Evolutionary conservation across 148 eudicot species (phyloP).

Genomic region (Fallopia convolvulus): DNA sequence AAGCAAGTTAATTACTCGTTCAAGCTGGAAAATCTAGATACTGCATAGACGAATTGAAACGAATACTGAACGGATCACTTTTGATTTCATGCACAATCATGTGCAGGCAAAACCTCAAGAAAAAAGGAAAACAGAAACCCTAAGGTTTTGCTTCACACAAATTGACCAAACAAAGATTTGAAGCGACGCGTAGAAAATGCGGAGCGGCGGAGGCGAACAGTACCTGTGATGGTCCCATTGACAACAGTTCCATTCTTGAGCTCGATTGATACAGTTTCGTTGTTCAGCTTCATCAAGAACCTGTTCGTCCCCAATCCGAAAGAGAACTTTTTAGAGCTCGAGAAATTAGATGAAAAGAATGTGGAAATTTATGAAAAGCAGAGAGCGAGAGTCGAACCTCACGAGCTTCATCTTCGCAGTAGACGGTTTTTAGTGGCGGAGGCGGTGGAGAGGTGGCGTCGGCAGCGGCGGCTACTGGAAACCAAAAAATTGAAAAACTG

Average conservation of each 20-base stretch:
- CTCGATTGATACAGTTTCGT: slow-evolving; percentile 74
- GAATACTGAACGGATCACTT: neutral
- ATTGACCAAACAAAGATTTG: neutral
- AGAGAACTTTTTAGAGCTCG: neutral
- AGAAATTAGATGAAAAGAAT: neutral
- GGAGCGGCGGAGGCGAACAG: neutral
- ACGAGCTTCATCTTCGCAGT: slow-evolving; percentile 11
- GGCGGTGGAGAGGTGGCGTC: neutral
- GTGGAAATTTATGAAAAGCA: neutral
- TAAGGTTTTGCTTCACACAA: neutral
- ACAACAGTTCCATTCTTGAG: slow-evolving; percentile 82
- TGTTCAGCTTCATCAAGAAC: slow-evolving; percentile 80
- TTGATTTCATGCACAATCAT: neutral
- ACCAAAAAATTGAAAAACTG: neutral
- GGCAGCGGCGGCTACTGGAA: neutral
- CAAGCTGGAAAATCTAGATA: neutral
- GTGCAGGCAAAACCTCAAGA: neutral
- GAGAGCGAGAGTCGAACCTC: neutral
- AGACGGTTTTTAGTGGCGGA: neutral
- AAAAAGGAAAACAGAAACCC: neutral
- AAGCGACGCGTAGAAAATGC: neutral
- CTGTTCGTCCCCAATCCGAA: slow-evolving; percentile 18
- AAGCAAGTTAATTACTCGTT: neutral
- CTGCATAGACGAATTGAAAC: neutral
- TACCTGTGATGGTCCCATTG: slow-evolving; percentile 76